Conservation (phyloP, 192 early-diverging fungal genomes). For the Rhizoclosmatium globosum region DNA sequence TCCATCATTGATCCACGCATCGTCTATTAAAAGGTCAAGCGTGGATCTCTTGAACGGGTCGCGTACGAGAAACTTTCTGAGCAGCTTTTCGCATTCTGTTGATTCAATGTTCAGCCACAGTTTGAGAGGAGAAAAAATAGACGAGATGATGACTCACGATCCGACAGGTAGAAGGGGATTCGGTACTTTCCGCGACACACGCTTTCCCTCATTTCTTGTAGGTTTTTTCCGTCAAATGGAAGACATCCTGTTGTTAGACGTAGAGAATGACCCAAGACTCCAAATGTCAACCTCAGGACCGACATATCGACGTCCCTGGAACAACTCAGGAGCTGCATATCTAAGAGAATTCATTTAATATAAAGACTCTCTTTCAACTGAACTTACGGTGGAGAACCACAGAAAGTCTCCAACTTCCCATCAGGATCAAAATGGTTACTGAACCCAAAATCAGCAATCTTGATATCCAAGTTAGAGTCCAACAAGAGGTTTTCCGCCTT, state of each 20-base stretch:
- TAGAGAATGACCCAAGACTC: constrained; percentile 98
- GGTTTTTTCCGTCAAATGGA: constrained; percentile 98
- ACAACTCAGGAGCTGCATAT: constrained; percentile 82
- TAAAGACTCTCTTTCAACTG: not conserved
- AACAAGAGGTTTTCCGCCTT: constrained; percentile 64
- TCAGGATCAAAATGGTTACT: constrained; percentile 67
- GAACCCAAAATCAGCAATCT: constrained; percentile 71
- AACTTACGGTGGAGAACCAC: constrained; percentile 67
- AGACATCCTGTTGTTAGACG: constrained; percentile 93
- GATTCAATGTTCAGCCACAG: not conserved
- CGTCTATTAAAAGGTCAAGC: constrained; percentile 46
- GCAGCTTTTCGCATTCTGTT: constrained; percentile 64
- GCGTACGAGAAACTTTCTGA: constrained; percentile 65
- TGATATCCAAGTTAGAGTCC: constrained; percentile 64
- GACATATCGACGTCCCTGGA: constrained; percentile 80
- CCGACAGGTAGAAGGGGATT: constrained; percentile 66
- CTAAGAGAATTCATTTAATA: constrained; percentile 24
- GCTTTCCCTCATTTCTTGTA: constrained; percentile 71
- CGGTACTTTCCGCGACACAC: constrained; percentile 71
- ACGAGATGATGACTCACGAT: constrained; percentile 17
- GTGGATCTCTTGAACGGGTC: constrained; percentile 61
- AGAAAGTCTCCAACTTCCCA: constrained; percentile 71
- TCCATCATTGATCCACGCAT: constrained; percentile 25
- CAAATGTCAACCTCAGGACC: constrained; percentile 99
- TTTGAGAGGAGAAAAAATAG: constrained; percentile 3